Base-by-base conservation (phyloP, 352 stramenopile species). In the Globisporangium barbulae region DNA sequence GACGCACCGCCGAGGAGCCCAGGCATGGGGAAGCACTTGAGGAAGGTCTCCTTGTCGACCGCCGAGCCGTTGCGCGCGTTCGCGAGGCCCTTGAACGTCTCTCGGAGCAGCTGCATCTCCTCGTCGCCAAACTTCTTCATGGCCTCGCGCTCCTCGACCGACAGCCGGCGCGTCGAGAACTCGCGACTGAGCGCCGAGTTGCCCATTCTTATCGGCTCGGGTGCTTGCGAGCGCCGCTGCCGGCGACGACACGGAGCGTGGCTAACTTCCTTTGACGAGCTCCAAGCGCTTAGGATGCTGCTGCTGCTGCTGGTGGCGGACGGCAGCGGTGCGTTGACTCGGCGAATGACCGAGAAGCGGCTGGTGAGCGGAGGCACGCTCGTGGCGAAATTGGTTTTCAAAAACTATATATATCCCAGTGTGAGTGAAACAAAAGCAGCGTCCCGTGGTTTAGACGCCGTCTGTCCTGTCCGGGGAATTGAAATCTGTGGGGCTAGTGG, bases 41-140 rank as follows among this genome's bases (percentile, higher is more conserved):
- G 83, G 70, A 98, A 98, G 0, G 90, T 97, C 44, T 97, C 88
- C 53, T 98, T 98, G 70, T 98, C 91, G 13, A 98, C 83, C 2
- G 77, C 76, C 17, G 71, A 69, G 22, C 84, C 83, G 60, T 85
- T 86, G 73, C 79, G 83, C 31, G 63, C 68, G 50, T 81, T 81
- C 1, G 84, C 82, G 33, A 93, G 65, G 2, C 83, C 86, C 39
- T 91, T 89, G 67, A 93, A 95, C 7, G 84, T 92, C 63, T 92
- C 81, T 19, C 81, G 83, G 17, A 95, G 68, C 54, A 92, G 61
- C 12, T 85, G 78, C 59, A 95, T 90, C 63, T 93, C 83, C 49
- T 91, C 79, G 4, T 89, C 83, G 22, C 74, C 78, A 61, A 93
- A 93, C 9, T 88, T 83, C 58, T 90, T 91, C 74, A 86, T 81